phyloP scores from a whole-genome alignment of 2,329 filamentous ascomycete genomes.

The Curvularia verruculosa region DNA sequence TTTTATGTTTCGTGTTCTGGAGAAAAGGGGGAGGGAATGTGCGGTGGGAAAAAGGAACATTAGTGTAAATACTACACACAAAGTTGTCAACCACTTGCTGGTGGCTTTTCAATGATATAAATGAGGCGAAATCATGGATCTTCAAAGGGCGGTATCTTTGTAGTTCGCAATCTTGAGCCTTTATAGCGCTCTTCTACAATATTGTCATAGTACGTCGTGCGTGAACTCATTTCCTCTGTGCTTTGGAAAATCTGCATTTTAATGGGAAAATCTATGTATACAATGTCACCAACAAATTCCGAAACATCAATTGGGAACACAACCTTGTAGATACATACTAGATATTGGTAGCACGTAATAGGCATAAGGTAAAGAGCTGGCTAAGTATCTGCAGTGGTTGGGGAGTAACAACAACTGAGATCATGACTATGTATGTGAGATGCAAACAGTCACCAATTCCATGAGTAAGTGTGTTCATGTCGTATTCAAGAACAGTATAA shows the following conservation, averaged over 20 bases:
- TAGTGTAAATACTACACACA: not conserved
- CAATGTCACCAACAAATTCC: no score
- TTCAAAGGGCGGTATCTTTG: not conserved
- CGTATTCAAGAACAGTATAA: not conserved
- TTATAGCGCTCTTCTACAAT: no score
- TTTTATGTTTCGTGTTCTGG: not conserved
- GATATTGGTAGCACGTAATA: no score
- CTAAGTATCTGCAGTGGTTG: no score
- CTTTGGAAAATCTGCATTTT: no score
- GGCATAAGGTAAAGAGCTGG: no score
- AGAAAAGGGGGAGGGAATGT: not conserved
- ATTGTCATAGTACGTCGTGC: no score
- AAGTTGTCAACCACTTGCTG: not conserved
- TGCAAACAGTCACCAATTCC: not conserved
- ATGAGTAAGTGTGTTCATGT: not conserved
- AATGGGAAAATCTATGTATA: no score
- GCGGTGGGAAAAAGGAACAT: not conserved
- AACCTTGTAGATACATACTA: no score
- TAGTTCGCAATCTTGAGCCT: not conserved
- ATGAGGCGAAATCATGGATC: not conserved
- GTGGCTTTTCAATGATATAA: not conserved
- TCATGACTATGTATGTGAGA: not conserved
- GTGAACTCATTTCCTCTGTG: no score
- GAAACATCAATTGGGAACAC: no score
- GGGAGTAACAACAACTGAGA: no score